A percentile compares a stretch with the other conserved stretches of the same genome.
phyloP scores from a whole-genome alignment of 1,284 basidiomycete genomes.

The Trametes pubescens region DNA sequence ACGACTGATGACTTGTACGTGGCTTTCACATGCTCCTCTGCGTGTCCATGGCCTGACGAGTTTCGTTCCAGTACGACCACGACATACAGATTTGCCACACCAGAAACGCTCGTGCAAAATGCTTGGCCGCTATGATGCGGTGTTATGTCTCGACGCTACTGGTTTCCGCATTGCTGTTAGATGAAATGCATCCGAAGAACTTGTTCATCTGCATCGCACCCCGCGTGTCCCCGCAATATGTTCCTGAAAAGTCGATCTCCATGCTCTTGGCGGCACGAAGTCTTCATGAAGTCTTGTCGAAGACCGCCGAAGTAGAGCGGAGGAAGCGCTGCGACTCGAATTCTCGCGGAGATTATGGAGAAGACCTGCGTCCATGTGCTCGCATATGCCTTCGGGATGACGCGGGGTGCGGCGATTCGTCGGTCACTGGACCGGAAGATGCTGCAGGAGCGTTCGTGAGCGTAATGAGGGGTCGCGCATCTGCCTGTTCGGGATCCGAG shows the following conservation, averaged over 20 bases:
- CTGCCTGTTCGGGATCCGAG: slow-evolving; percentile 10
- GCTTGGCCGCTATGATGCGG: background rate
- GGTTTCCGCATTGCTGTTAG: slow-evolving; percentile 4
- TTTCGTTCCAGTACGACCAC: slow-evolving; percentile 1
- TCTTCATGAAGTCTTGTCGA: background rate
- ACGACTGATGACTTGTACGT: slow-evolving; percentile 25
- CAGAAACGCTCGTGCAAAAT: background rate
- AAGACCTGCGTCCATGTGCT: slow-evolving; percentile 10
- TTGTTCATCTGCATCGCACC: background rate
- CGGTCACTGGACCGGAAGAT: slow-evolving; percentile 7
- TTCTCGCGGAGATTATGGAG: slow-evolving; percentile 10
- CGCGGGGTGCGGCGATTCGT: slow-evolving; percentile 12
- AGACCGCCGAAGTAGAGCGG: background rate
- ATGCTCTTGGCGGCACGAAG: background rate
- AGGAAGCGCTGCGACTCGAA: slow-evolving; percentile 3
- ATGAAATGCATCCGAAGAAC: slow-evolving; percentile 3
- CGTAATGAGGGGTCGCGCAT: background rate
- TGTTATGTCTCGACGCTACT: slow-evolving; percentile 11
- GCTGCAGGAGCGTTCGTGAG: background rate
- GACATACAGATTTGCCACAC: background rate
- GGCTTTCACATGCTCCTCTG: background rate
- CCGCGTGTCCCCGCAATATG: background rate
- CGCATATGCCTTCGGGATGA: background rate
- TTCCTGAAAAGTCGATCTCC: background rate
- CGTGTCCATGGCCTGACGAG: no score